Percentiles rank a stretch among this genome's conserved stretches.
Evolutionary conservation across 768 basidiomycete genomes (phyloP).

Genomic region (Baorangia bicolor): DNA sequence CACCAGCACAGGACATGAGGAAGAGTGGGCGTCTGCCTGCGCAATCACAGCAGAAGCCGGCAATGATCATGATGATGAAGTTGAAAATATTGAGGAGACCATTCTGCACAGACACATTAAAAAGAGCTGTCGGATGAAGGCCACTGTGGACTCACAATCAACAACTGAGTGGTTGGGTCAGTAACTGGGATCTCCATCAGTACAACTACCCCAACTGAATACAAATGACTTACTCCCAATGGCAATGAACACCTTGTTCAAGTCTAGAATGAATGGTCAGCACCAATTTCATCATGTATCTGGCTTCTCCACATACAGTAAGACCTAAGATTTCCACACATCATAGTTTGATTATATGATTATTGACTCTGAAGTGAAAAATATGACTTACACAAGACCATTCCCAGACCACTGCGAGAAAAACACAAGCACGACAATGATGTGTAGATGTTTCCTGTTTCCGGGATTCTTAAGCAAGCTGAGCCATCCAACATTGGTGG

Average conservation of each 20-base stretch:
- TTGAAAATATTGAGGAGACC: conserved; percentile 56
- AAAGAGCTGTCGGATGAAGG: background rate
- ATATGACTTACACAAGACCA: conserved; percentile 31
- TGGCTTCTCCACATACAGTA: conserved; percentile 27
- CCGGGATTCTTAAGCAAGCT: background rate
- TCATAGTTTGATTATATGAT: background rate
- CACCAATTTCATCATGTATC: background rate
- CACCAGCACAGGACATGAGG: conserved; percentile 45
- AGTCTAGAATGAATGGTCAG: conserved; percentile 28
- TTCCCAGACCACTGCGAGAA: background rate
- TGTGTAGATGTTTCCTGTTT: background rate
- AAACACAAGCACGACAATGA: background rate
- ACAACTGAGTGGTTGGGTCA: conserved; percentile 42
- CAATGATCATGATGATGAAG: conserved; percentile 48
- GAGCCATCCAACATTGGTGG: background rate
- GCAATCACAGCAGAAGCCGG: conserved; percentile 48
- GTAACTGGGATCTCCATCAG: conserved; percentile 33
- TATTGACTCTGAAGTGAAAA: background rate
- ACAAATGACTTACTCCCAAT: conserved; percentile 45
- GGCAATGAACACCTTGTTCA: conserved; percentile 51
- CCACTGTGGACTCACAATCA: conserved; percentile 33
- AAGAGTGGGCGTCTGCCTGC: conserved; percentile 52
- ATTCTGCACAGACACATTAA: conserved; percentile 36
- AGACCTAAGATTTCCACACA: conserved; percentile 3
- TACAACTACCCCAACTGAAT: background rate